A percentile compares a stretch with the other conserved stretches of the same genome.
Evolutionary conservation across 2,329 filamentous ascomycete species (phyloP).

Genomic region (Penicillium concentricum): DNA sequence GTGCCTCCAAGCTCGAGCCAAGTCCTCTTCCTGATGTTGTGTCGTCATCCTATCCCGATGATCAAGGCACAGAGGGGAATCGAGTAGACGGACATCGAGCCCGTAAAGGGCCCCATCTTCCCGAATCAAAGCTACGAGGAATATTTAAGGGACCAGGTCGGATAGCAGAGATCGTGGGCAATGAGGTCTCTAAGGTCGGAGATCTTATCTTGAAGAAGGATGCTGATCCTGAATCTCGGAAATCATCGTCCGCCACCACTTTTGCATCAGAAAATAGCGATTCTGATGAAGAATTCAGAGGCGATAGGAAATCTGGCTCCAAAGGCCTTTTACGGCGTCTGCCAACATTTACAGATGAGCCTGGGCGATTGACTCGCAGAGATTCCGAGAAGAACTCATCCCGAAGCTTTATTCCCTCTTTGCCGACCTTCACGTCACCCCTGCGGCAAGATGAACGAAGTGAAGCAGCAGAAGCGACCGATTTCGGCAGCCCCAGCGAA

Average conservation of each 20-base stretch:
- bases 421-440: conserved; percentile 54
- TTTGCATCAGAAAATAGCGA: conserved; percentile 50
- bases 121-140: conserved; percentile 63
- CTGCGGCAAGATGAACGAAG: conserved; percentile 39
- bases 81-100: conserved; percentile 27
- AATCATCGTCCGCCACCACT: conserved; percentile 46
- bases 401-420: conserved; percentile 45
- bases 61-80: conserved; percentile 21
- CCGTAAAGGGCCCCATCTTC: conserved; percentile 32
- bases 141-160: conserved; percentile 72
- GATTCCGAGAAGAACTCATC: conserved; percentile 35
- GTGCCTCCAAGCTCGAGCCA: conserved; percentile 25
- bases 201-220: conserved; percentile 63
- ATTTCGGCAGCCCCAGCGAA: conserved; percentile 16
- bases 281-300: conserved; percentile 44
- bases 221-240: conserved; percentile 41
- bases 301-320: conserved; percentile 30
- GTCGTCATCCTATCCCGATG: conserved; percentile 26
- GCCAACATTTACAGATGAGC: conserved; percentile 38
- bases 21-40: conserved; percentile 29
- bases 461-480: conserved; percentile 28
- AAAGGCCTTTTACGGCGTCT: conserved; percentile 32
- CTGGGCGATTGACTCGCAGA: conserved; percentile 30
- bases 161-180: conserved; percentile 70
- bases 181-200: conserved; percentile 61